phyloP scores from a whole-genome alignment of 2,329 filamentous ascomycete species.

The Trichoderma sp. region DNA sequence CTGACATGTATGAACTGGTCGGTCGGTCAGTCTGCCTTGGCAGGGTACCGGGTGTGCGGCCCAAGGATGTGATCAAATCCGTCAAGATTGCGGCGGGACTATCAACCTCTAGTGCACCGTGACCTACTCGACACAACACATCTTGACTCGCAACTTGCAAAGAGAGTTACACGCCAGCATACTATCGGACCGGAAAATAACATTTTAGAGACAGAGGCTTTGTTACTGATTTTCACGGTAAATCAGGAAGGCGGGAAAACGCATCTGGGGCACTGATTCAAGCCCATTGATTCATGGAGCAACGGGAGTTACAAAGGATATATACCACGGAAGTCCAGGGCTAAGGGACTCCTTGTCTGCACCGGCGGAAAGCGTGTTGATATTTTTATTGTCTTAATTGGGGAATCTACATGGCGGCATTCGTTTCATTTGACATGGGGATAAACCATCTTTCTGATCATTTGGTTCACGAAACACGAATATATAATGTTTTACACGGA shows the following conservation, averaged over 20 bases:
- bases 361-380: not conserved
- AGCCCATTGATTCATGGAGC: not conserved
- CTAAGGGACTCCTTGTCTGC: not conserved
- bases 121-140: not conserved
- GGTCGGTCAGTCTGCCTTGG: slow-evolving; percentile 42
- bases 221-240: not conserved
- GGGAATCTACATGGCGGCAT: not conserved
- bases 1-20: slow-evolving; percentile 35
- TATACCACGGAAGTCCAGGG: slow-evolving; percentile 8
- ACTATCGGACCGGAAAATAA: not conserved
- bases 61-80: slow-evolving; percentile 40
- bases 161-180: not conserved
- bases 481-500: not conserved
- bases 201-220: not conserved
- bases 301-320: slow-evolving; percentile 12
- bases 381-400: not conserved
- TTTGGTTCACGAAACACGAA: not conserved
- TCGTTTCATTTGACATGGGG: not conserved
- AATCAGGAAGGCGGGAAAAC: not conserved
- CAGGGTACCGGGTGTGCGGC: slow-evolving; percentile 41
- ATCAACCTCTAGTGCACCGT: not conserved
- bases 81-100: slow-evolving; percentile 33
- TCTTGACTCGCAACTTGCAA: no score
- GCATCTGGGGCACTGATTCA: not conserved
- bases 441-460: not conserved